These are phyloP conservation scores for Botrytis aclada DNA, from an alignment of 2,329 filamentous ascomycete genomes.

Conservation along the genomic window DNA sequence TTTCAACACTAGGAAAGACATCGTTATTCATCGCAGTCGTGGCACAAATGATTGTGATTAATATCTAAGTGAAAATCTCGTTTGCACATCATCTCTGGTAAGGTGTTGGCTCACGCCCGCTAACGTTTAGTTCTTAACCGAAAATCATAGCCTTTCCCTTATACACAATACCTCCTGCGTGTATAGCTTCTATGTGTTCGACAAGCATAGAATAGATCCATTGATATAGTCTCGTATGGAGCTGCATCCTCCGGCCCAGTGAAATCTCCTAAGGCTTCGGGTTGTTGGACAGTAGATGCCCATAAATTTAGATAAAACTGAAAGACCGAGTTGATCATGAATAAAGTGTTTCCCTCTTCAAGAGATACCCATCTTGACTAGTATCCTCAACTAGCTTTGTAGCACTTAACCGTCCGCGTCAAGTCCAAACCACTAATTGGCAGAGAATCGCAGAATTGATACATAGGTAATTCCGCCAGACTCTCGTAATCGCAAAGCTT, in stretches of 20 bases:
- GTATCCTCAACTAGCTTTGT: neutral
- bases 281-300: neutral
- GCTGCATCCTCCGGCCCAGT: neutral
- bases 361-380: neutral
- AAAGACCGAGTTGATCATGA: neutral
- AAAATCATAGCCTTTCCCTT: neutral
- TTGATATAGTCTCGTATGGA: neutral
- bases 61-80: neutral
- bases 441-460: neutral
- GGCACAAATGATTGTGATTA: neutral
- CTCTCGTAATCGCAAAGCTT: accelerated
- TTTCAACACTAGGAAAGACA: neutral
- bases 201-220: neutral
- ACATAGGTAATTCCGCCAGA: neutral
- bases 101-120: neutral
- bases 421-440: neutral
- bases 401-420: neutral
- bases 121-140: neutral
- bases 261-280: neutral
- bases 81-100: neutral
- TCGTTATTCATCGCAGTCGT: neutral
- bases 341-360: neutral
- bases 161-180: neutral
- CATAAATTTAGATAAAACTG: neutral
- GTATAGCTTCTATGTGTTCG: neutral